phyloP scores from a whole-genome alignment of 805 yeast genomes.

The Candida railenensis region DNA sequence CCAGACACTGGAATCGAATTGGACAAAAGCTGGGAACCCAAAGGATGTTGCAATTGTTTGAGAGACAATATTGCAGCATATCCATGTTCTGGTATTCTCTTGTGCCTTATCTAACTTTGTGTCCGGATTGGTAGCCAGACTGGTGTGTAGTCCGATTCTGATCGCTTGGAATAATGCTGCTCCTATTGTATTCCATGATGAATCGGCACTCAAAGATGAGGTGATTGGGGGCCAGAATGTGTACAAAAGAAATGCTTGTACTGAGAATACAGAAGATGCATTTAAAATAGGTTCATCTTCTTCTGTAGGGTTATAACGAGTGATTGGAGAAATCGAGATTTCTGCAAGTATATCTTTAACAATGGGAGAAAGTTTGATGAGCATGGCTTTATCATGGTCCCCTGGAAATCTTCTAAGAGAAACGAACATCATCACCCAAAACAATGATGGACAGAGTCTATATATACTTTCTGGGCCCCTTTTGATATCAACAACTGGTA shows the following conservation, averaged over 20 bases:
- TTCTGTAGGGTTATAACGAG: conserved; percentile 76
- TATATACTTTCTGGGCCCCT: conserved; percentile 83
- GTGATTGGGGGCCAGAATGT: conserved; percentile 97
- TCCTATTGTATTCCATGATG: conserved; percentile 94
- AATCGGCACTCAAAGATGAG: conserved; percentile 90
- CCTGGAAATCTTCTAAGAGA: conserved; percentile 66
- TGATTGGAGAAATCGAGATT: conserved; percentile 85
- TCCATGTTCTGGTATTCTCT: conserved; percentile 90
- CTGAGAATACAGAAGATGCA: conserved; percentile 89
- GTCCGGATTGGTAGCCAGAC: conserved; percentile 28
- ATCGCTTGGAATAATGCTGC: conserved; percentile 91
- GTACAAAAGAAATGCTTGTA: conserved; percentile 85
- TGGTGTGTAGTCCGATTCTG: conserved; percentile 75
- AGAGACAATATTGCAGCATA: conserved; percentile 85
- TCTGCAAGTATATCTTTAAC: conserved; percentile 81
- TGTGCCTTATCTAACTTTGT: conserved; percentile 48
- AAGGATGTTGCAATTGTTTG: conserved; percentile 89
- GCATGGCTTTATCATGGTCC: conserved; percentile 36
- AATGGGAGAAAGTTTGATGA: conserved; percentile 62
- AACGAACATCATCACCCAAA: conserved; percentile 90
- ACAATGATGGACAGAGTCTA: conserved; percentile 78
- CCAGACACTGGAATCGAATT: conserved; percentile 70
- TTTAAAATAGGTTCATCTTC: conserved; percentile 80
- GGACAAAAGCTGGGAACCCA: conserved; percentile 92
- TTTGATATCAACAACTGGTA: conserved; percentile 82